Evolutionary conservation across 768 basidiomycete species (phyloP).

Genomic region (Coprinopsis sp.): DNA sequence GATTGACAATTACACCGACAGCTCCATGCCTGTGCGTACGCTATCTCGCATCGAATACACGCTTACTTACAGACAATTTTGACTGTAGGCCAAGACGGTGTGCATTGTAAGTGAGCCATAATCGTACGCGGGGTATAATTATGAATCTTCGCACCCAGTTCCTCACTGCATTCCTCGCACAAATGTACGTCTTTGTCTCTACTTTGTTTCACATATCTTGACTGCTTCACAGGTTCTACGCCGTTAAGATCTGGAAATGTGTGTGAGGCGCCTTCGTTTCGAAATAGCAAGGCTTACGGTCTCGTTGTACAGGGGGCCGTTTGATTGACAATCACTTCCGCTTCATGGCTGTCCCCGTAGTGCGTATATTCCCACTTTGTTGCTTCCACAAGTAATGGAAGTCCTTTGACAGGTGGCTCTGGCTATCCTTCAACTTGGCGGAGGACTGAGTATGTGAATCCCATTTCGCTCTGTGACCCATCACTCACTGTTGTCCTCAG

Average conservation of each 20-base stretch:
- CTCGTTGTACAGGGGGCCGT: not conserved
- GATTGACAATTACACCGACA: not conserved
- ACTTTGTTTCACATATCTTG: not conserved
- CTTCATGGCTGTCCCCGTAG: not conserved
- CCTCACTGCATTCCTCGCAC: not conserved
- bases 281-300: not conserved
- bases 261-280: not conserved
- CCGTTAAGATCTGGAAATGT: not conserved
- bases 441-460: not conserved
- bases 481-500: not conserved
- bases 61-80: not conserved
- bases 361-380: not conserved
- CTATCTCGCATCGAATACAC: not conserved
- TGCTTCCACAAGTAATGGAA: no score
- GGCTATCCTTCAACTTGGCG: not conserved
- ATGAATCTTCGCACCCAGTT: not conserved
- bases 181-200: not conserved
- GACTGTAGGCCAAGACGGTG: not conserved
- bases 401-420: not conserved
- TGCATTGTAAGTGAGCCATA: not conserved
- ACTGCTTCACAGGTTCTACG: not conserved
- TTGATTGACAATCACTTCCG: not conserved
- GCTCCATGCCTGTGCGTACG: not conserved
- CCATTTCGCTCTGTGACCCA: not conserved
- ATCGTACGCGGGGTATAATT: not conserved